A percentile compares a stretch with the other conserved stretches of the same genome.
These are phyloP conservation scores for Ophiocordyceps polyrhachis-furcata DNA, from an alignment of 2,329 filamentous ascomycete genomes.

Conservation along the genomic window DNA sequence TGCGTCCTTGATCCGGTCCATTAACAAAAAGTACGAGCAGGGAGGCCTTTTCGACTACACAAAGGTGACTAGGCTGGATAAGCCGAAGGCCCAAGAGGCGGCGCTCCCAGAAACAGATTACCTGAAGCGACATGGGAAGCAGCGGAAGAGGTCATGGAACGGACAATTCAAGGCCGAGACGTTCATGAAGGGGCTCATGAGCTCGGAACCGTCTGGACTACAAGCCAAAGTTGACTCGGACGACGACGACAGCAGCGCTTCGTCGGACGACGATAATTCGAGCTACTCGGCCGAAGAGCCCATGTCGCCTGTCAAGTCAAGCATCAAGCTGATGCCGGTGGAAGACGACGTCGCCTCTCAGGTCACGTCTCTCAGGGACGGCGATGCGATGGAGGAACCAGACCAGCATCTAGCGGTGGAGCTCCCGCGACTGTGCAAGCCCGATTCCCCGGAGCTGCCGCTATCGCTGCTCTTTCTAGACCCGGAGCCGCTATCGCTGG, in stretches of 20 bases:
- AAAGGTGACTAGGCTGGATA: constrained; percentile 13
- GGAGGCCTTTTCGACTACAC: constrained; percentile 33
- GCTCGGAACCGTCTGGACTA: constrained; percentile 8
- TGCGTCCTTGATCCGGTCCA: constrained; percentile 25
- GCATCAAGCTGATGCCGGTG: constrained; percentile 18
- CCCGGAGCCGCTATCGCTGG: constrained; percentile 31
- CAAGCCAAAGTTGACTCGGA: constrained; percentile 23
- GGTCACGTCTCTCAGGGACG: constrained; percentile 30
- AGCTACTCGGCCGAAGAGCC: constrained; percentile 31
- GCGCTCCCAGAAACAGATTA: constrained; percentile 28
- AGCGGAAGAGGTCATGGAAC: constrained; percentile 16
- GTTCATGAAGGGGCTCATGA: constrained; percentile 10
- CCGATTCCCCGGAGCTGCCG: constrained; percentile 28
- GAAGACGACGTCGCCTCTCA: constrained; percentile 37
- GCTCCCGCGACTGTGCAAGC: constrained; percentile 27
- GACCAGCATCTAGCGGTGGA: constrained; percentile 30
- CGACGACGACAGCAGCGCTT: constrained; percentile 28
- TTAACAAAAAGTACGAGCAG: constrained; percentile 39
- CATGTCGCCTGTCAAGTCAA: constrained; percentile 30
- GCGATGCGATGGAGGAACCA: constrained; percentile 25
- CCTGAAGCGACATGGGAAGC: constrained; percentile 26
- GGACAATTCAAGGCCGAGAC: constrained; percentile 6
- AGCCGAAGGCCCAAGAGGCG: constrained; percentile 11
- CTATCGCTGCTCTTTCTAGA: constrained; percentile 39
- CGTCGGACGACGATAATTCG: constrained; percentile 37